phyloP scores from a whole-genome alignment of 2,329 filamentous ascomycete species.

The Sporothrix curviconia region DNA sequence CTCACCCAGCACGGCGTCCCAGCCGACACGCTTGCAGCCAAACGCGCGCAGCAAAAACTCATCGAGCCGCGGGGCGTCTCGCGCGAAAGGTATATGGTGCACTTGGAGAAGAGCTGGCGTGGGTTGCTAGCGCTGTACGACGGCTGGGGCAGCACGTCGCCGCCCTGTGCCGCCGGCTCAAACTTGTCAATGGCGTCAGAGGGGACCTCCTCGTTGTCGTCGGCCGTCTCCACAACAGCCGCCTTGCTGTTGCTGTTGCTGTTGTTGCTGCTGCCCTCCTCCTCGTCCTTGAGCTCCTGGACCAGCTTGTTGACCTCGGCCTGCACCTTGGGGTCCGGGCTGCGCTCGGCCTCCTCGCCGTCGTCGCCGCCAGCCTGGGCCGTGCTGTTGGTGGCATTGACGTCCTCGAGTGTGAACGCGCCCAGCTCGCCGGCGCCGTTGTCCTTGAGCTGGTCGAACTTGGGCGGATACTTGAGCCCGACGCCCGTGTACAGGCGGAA shows the following conservation, averaged over 20 bases:
- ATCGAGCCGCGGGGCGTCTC: constrained; percentile 86
- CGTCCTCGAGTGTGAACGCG: constrained; percentile 82
- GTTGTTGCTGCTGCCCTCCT: constrained; percentile 36
- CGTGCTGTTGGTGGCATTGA: constrained; percentile 56
- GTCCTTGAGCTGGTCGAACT: constrained; percentile 81
- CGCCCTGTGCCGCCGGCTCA: constrained; percentile 73
- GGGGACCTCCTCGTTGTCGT: constrained; percentile 40
- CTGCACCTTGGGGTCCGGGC: constrained; percentile 56
- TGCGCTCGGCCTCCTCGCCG: constrained; percentile 29
- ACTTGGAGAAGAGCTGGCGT: constrained; percentile 74
- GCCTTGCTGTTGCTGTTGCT: no score
- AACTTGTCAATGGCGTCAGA: constrained; percentile 81
- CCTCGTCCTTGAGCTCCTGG: constrained; percentile 55
- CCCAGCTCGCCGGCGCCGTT: constrained; percentile 83
- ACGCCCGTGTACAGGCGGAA: constrained; percentile 87
- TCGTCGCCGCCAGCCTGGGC: constrained; percentile 39
- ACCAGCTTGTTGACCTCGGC: constrained; percentile 64
- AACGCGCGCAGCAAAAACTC: constrained; percentile 93
- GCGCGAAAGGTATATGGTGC: constrained; percentile 86
- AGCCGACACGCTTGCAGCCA: constrained; percentile 91
- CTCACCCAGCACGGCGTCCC: constrained; percentile 85
- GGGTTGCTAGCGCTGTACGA: constrained; percentile 57
- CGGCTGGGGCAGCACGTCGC: constrained; percentile 81
- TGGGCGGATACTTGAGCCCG: constrained; percentile 90
- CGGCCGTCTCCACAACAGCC: no score